A percentile compares a stretch with the other conserved stretches of the same genome.
phyloP scores from a whole-genome alignment of 129 eudicot species.

The Artemisia argyi region DNA sequence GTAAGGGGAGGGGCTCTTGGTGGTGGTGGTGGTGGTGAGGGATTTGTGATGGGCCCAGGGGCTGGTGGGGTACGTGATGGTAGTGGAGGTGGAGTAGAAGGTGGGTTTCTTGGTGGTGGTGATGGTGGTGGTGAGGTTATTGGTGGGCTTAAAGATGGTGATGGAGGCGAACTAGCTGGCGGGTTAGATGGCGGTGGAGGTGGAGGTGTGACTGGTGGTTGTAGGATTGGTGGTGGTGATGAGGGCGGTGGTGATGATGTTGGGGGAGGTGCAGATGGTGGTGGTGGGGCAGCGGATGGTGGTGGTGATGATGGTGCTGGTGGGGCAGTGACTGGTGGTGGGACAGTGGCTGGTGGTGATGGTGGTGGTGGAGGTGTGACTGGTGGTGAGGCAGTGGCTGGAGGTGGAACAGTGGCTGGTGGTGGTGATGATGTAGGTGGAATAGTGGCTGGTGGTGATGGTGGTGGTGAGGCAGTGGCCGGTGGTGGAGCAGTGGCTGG shows the following conservation, averaged over 20 bases:
- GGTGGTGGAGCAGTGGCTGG: constrained; percentile 28
- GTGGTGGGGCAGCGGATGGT: constrained; percentile 31
- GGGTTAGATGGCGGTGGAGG: constrained; percentile 22
- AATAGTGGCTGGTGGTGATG: constrained; percentile 22
- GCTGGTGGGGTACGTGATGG: too few species aligned
- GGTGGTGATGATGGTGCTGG: constrained; percentile 10
- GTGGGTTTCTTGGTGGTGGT: constrained; percentile 25
- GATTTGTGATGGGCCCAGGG: too few species aligned
- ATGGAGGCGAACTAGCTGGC: constrained; percentile 31
- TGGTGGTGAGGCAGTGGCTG: constrained; percentile 10
- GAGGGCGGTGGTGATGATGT: constrained; percentile 47
- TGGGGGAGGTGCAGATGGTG: constrained; percentile 24
- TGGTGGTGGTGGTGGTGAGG: constrained; percentile 30
- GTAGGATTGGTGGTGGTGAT: constrained; percentile 25
- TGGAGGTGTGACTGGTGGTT: constrained; percentile 24
- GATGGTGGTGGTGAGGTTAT: constrained; percentile 23
- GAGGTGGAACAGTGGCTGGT: constrained; percentile 30
- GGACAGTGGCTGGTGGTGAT: constrained; percentile 31
- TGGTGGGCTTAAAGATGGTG: constrained; percentile 37
- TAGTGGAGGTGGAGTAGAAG: constrained; percentile 35
- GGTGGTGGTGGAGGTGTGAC: constrained; percentile 28
- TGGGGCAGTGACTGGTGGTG: constrained; percentile 26
- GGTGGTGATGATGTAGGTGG: constrained; percentile 41
- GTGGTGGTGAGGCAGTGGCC: constrained; percentile 28
- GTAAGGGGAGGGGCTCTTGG: constrained; percentile 10